Evolutionary conservation across 352 stramenopile genomes (phyloP).

Genomic region (Phytophthora citrophthora): DNA sequence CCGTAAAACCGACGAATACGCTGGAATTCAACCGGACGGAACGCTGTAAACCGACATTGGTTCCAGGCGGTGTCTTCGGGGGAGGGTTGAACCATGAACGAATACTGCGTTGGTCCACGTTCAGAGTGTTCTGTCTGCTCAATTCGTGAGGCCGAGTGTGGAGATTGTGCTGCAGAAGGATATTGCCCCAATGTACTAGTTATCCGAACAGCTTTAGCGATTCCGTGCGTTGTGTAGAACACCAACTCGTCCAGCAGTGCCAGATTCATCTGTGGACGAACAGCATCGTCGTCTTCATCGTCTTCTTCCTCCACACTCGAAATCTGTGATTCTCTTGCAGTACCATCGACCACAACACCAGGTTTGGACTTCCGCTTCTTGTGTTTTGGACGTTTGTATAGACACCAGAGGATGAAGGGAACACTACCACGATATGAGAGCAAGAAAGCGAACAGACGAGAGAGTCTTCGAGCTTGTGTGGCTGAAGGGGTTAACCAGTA

Average conservation of each 20-base stretch:
- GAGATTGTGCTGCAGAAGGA: slow-evolving; percentile 4
- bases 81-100: slow-evolving; percentile 58
- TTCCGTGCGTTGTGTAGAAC: slow-evolving; percentile 80
- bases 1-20: slow-evolving; percentile 59
- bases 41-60: slow-evolving; percentile 74
- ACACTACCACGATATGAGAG: slow-evolving; percentile 77
- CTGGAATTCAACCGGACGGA: slow-evolving; percentile 54
- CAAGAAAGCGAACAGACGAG: slow-evolving; percentile 68
- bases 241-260: slow-evolving; percentile 80
- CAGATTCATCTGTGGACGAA: slow-evolving; percentile 79
- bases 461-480: slow-evolving; percentile 45
- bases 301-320: slow-evolving; percentile 27
- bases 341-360: slow-evolving; percentile 29
- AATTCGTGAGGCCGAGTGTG: slow-evolving; percentile 1
- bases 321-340: not conserved
- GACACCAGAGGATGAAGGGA: slow-evolving; percentile 74
- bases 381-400: slow-evolving; percentile 56
- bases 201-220: slow-evolving; percentile 59
- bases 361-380: slow-evolving; percentile 25
- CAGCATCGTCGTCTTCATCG: slow-evolving; percentile 63
- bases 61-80: slow-evolving; percentile 44
- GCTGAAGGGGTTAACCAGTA: slow-evolving; percentile 61
- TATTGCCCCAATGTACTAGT: slow-evolving; percentile 29
- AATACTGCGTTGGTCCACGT: slow-evolving; percentile 26
- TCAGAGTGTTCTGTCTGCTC: slow-evolving; percentile 7